Base-by-base conservation (phyloP, 2,329 filamentous ascomycete species). In the Beauveria sp. region DNA sequence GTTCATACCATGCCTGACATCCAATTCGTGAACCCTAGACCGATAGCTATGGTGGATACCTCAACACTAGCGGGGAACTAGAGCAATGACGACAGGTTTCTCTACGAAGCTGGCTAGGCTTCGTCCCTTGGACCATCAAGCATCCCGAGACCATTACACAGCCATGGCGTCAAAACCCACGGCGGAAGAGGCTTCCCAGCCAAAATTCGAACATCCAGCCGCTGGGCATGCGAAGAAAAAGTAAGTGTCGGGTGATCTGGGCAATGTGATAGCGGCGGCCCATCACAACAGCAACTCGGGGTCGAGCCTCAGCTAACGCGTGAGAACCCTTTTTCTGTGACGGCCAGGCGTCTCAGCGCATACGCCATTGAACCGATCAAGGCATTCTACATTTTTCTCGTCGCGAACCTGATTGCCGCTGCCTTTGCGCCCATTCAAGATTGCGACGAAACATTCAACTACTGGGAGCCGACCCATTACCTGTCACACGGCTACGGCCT, bases 391-490 rank as follows among this genome's bases (percentile, higher is more conserved):
- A 75, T 91, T 65, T 95, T 96, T 73, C 78, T 96, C 51, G 78
- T 80, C 34, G 87, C 89, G 66, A 91, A 91, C 71, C 66, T 89
- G 20, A 69, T 93, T 24, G 90, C 93, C 7, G 95, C 93, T 12
- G 70, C 89, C 38, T 93, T 88, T 72, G 88, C 92, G 2, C 95
- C 95, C 0, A 96, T 99, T 66, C 93, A 97, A 73, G 95, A 99
- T 75, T 99, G 95, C 73, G 95, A 99, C 69, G 95, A 99, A 78
- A 93, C 93, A 12, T 99, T 96, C 83, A 99, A 99, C 74, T 99
- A 96, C 79, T 99, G 93, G 92, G 95, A 99, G 70, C 93, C 95
- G 0, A 87, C 93, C 0, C 95, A 99, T 75, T 99, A 97, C 75
- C 83, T 99, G 31, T 89, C 87, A 63, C 92, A 97, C 78, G 90